Base-by-base conservation (phyloP, 805 yeast species). In the Pichia exigua region DNA sequence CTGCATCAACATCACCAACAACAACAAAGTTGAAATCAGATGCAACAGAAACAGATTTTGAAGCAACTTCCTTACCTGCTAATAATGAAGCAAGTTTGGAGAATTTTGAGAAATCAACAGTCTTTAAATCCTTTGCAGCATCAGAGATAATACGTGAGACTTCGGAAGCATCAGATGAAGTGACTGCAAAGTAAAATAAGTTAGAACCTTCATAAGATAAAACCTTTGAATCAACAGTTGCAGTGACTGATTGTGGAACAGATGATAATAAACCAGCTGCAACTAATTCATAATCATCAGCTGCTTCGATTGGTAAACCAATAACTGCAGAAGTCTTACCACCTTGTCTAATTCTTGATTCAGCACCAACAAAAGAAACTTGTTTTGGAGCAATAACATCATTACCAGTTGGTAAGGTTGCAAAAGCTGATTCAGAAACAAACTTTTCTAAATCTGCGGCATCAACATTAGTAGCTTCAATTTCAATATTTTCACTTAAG, bases 1-100 rank as follows among this genome's bases (percentile, higher is more conserved):
- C 81, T 59, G 81, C 82, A 66, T 82, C 84, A 55, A 85, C 81
- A 70, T 89, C 85, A 73, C 98, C 99, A 56, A 88, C 83, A 57
- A 94, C 97, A 59, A 85, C 94, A 65, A 86, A 83, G 75, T 84
- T 89, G 75, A 83, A 83, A 65, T 81, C 81, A 58, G 76, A 77
- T 66, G 74, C 70, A 45, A 62, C 61, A 56, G 72, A 70, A 49
- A 71, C 75, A 24, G 69, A 58, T 35, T 56, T 50, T 40, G 70
- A 63, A 51, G 73, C 67, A 49, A 72, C 67, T 35, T 71, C 60
- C 18, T 44, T 48, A 59, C 74, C 77, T 44, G 73, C 67, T 53
- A 75, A 65, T 56, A 76, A 70, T 51, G 76, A 62, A 38, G 83
- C 72, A 54, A 73, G 80, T 38, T 75, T 76, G 54, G 79, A 71